A percentile compares a stretch with the other conserved stretches of the same genome.
Conservation (phyloP, 371 early-diverging fungal species). For the Mortierella sp. region DNA sequence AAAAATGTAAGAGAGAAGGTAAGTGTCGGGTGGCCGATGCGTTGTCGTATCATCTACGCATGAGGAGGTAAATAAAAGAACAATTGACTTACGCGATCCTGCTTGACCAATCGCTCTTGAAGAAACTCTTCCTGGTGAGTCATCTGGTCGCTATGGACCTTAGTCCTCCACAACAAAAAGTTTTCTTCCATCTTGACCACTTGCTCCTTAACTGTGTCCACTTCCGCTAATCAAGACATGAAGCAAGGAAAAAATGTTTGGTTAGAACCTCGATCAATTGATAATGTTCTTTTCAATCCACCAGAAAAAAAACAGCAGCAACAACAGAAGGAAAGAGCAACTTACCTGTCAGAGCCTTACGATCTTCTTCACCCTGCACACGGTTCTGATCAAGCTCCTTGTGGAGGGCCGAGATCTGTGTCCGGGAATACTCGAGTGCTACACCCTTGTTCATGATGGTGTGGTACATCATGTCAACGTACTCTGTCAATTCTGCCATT, state of each 20-base stretch:
- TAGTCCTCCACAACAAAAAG: slow-evolving; percentile 48
- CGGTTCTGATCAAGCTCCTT: slow-evolving; percentile 32
- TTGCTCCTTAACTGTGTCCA: slow-evolving; percentile 28
- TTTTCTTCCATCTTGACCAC: slow-evolving; percentile 45
- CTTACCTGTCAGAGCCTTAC: slow-evolving; percentile 29
- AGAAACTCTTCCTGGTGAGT: slow-evolving; percentile 35
- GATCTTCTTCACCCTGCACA: slow-evolving; percentile 10
- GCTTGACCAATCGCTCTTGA: slow-evolving; percentile 39
- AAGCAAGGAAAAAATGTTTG: not conserved
- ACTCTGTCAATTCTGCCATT: slow-evolving; percentile 22
- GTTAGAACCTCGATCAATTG: not conserved
- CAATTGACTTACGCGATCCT: slow-evolving; percentile 30
- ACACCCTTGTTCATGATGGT: slow-evolving; percentile 30
- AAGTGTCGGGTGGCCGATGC: not conserved
- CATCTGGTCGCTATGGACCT: slow-evolving; percentile 48
- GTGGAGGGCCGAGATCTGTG: slow-evolving; percentile 18
- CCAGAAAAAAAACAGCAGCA: not conserved
- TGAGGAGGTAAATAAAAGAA: not conserved
- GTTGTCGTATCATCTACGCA: not conserved
- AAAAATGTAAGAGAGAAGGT: not conserved
- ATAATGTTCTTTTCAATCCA: not conserved
- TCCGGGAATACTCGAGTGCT: slow-evolving; percentile 23
- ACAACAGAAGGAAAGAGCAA: not conserved
- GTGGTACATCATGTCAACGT: slow-evolving; percentile 30
- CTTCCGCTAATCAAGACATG: slow-evolving; percentile 37